phyloP scores from a whole-genome alignment of 2,329 filamentous ascomycete species.

The Curvularia sp. region DNA sequence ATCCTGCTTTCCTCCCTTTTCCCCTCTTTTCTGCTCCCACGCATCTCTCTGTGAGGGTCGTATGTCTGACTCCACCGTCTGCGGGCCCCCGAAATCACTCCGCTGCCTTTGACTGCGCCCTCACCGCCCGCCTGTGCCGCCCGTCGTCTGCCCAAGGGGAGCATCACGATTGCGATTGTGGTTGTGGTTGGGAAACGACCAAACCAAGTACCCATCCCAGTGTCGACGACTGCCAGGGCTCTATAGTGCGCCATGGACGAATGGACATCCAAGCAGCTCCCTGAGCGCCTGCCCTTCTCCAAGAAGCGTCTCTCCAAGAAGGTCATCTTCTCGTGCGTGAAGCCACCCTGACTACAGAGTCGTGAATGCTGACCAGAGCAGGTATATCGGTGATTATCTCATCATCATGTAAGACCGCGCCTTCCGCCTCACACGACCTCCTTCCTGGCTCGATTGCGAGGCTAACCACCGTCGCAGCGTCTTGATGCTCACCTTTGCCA shows the following conservation, averaged over 20 bases:
- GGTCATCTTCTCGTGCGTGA: constrained; percentile 61
- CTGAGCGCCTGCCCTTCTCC: constrained; percentile 61
- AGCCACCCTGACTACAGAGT: constrained; percentile 1
- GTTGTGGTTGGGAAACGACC: neutral
- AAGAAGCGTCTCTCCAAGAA: constrained; percentile 60
- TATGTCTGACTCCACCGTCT: constrained; percentile 32
- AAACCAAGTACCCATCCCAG: constrained; percentile 7
- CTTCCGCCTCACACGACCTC: constrained; percentile 44
- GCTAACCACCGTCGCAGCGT: constrained; percentile 49
- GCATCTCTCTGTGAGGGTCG: constrained; percentile 42
- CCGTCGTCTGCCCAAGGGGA: constrained; percentile 9
- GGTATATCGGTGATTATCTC: constrained; percentile 66
- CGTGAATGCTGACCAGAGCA: constrained; percentile 40
- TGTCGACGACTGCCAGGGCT: constrained; percentile 20
- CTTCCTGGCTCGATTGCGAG: constrained; percentile 27
- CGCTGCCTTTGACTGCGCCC: constrained; percentile 10
- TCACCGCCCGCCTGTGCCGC: constrained; percentile 14
- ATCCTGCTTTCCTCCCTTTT: constrained; percentile 11
- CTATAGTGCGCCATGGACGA: constrained; percentile 43
- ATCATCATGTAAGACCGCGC: constrained; percentile 61
- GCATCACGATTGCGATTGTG: constrained; percentile 7
- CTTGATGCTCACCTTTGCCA: constrained; percentile 60
- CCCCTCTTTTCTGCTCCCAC: constrained; percentile 28
- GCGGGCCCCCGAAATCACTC: constrained; percentile 22
- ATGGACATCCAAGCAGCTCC: constrained; percentile 48